These are phyloP conservation scores for Coprinopsis cinerea DNA, from an alignment of 768 basidiomycete genomes.

Conservation along the genomic window DNA sequence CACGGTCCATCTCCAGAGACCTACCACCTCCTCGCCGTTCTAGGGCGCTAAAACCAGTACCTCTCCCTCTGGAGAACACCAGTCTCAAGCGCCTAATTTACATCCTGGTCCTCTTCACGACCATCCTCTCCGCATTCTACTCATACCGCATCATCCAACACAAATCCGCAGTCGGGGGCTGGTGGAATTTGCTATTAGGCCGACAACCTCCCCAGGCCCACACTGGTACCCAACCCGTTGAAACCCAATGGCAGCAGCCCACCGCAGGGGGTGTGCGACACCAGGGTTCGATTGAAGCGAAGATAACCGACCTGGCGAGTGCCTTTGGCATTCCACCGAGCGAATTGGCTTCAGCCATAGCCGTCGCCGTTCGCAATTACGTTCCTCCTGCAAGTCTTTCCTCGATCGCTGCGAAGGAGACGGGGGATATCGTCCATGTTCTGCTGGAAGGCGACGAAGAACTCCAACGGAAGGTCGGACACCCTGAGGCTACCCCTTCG, in stretches of 20 bases:
- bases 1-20: constrained; percentile 3
- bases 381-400: constrained; percentile 58
- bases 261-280: constrained; percentile 7
- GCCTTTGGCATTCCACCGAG: constrained; percentile 56
- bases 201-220: constrained; percentile 22
- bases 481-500: constrained; percentile 13
- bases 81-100: constrained; percentile 48
- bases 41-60: constrained; percentile 25
- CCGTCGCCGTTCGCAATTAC: constrained; percentile 49
- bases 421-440: constrained; percentile 36
- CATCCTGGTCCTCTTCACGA: constrained; percentile 33
- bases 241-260: constrained; percentile 1
- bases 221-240: constrained; percentile 2
- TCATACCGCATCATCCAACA: constrained; percentile 42
- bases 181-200: constrained; percentile 53
- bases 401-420: constrained; percentile 45
- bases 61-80: constrained; percentile 38
- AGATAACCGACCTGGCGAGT: constrained; percentile 53
- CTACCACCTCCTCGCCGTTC: constrained; percentile 25
- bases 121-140: constrained; percentile 45
- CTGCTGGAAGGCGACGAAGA: constrained; percentile 24
- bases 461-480: constrained; percentile 8
- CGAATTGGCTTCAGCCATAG: constrained; percentile 61
- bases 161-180: constrained; percentile 49
- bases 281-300: constrained; percentile 40